These are phyloP conservation scores for Clarireedia monteithiana DNA, from an alignment of 2,329 filamentous ascomycete species.

Conservation along the genomic window DNA sequence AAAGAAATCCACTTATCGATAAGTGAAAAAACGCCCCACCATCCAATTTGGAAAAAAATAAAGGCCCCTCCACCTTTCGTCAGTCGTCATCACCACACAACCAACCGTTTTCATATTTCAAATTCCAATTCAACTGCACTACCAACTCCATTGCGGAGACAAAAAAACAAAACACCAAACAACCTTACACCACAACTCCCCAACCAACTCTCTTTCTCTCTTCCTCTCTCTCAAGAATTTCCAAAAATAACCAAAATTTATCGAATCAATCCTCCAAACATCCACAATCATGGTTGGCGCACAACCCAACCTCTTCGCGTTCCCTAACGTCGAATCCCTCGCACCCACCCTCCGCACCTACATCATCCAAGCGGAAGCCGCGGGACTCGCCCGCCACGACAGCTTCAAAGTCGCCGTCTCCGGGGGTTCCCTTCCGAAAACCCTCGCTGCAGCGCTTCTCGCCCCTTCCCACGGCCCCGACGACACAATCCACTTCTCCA, in stretches of 20 bases:
- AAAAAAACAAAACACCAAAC: neutral
- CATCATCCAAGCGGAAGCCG: slow-evolving; percentile 72
- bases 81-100: neutral
- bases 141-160: neutral
- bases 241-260: neutral
- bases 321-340: slow-evolving; percentile 60
- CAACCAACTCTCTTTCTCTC: neutral
- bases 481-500: slow-evolving; percentile 66
- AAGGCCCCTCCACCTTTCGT: neutral
- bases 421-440: slow-evolving; percentile 85
- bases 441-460: slow-evolving; percentile 77
- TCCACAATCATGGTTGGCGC: slow-evolving; percentile 20
- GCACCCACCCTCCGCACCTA: slow-evolving; percentile 73
- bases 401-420: slow-evolving; percentile 90
- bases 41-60: neutral
- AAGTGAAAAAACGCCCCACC: neutral
- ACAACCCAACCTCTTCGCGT: slow-evolving; percentile 68
- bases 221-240: neutral
- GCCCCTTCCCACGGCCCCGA: slow-evolving; percentile 38
- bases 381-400: slow-evolving; percentile 70
- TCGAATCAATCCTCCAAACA: neutral
- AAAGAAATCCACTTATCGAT: neutral
- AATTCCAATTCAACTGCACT: neutral
- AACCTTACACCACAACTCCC: neutral
- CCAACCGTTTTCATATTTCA: neutral